Base-by-base conservation (phyloP, 1,139 yeast genomes). In the Suhomyces maxii region DNA sequence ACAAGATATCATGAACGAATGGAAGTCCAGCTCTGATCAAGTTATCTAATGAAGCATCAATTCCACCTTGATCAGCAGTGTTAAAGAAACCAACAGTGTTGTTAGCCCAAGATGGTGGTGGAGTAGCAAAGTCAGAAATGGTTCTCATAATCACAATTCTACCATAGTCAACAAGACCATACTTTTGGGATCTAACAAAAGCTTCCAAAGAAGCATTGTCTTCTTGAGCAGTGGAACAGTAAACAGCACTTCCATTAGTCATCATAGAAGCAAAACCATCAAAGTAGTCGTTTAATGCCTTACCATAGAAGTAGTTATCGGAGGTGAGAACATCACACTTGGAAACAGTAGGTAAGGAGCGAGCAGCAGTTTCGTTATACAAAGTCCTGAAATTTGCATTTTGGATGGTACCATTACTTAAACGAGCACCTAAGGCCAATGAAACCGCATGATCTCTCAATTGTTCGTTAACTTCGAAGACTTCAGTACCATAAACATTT, bases 181-280 rank as follows among this genome's bases (percentile, higher is more conserved):
- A 69, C 52, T 67, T 69, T 52, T 80, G 79, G 58, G 79, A 73
- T 67, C 89, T 77, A 37, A 79, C 59, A 49, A 83, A 64, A 3
- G 83, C 81, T 61, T 83, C 86, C 57, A 83, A 74, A 10, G 84
- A 72, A 32, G 88, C 88, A 58, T 82, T 80, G 60, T 83, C 88
- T 64, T 83, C 89, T 64, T 82, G 86, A 45, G 85, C 86, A 40
- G 86, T 79, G 32, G 83, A 62, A 63, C 86, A 80, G 68, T 82
- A 83, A 30, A 65, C 67, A 25, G 82, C 85, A 40, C 84, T 73
- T 40, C 82, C 83, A 57, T 83, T 83, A 51, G 86, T 77, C 62
- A 82, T 64, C 53, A 81, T 58, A 28, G 58, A 52, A 32, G 84
- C 73, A 58, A 69, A 78, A 59, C 71, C 70, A 31, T 72, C 60